Percentiles rank a stretch among this genome's conserved stretches.
Evolutionary conservation across 2,329 filamentous ascomycete species (phyloP).

Genomic region (Aureobasidium zeae): DNA sequence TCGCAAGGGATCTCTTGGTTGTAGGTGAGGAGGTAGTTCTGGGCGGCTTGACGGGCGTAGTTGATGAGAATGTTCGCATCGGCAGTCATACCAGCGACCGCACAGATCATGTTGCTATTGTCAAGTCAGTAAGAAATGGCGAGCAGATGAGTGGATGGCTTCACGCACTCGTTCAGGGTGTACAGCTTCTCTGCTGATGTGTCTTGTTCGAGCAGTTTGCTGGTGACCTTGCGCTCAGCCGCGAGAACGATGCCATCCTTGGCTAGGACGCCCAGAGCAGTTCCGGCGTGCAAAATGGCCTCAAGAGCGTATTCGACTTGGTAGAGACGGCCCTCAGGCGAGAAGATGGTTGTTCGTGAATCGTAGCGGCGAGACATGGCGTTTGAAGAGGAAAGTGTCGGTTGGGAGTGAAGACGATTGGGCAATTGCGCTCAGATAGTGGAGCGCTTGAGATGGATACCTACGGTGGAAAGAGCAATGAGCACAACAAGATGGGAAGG

Average conservation of each 20-base stretch:
- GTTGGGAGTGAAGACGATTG: not conserved
- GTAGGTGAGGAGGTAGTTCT: slow-evolving; percentile 96
- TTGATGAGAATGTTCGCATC: slow-evolving; percentile 99
- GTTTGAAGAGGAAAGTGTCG: not conserved
- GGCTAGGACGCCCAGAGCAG: slow-evolving; percentile 89
- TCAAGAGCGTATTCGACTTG: slow-evolving; percentile 99
- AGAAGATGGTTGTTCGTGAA: slow-evolving; percentile 84
- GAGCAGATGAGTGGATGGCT: slow-evolving; percentile 1
- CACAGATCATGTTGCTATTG: slow-evolving; percentile 98
- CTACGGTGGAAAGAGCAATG: not conserved
- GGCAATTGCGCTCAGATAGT: not conserved
- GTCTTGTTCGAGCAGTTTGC: slow-evolving; percentile 97
- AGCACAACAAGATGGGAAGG: not conserved
- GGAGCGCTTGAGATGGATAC: not conserved
- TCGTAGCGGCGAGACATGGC: slow-evolving; percentile 15
- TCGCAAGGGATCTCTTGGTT: slow-evolving; percentile 99
- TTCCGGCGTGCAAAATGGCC: slow-evolving; percentile 96
- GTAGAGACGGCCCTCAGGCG: slow-evolving; percentile 93
- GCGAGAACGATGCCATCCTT: slow-evolving; percentile 98
- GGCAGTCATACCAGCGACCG: slow-evolving; percentile 96
- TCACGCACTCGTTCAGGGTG: slow-evolving; percentile 85
- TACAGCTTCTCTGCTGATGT: slow-evolving; percentile 99
- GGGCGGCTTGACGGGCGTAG: slow-evolving; percentile 92
- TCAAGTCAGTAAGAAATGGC: not conserved
- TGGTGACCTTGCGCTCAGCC: slow-evolving; percentile 97